These are phyloP conservation scores for Alternaria ventricosa DNA, from an alignment of 2,329 filamentous ascomycete genomes.

Conservation along the genomic window DNA sequence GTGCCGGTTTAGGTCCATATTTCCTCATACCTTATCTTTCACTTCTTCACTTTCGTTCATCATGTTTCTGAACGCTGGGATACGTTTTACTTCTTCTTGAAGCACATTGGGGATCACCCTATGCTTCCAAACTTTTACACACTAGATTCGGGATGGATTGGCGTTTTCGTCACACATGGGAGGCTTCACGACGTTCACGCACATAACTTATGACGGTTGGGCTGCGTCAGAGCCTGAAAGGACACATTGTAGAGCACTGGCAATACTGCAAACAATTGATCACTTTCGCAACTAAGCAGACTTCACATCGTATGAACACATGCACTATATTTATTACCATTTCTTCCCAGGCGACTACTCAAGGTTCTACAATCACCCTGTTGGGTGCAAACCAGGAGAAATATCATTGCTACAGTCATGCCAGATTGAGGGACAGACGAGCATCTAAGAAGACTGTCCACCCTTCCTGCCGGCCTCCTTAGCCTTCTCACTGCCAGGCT, in stretches of 20 bases:
- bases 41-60: constrained; percentile 17
- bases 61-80: constrained; percentile 14
- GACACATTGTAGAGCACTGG: background rate
- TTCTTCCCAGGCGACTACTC: background rate
- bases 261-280: background rate
- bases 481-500: constrained; percentile 60
- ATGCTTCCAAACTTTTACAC: background rate
- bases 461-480: constrained; percentile 63
- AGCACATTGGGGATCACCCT: background rate
- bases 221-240: background rate
- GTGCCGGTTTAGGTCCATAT: background rate
- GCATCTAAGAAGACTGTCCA: constrained; percentile 37
- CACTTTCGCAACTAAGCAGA: background rate
- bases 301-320: background rate
- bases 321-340: background rate
- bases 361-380: background rate
- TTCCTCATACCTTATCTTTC: constrained; percentile 8
- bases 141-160: background rate
- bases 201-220: constrained; percentile 2
- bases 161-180: background rate
- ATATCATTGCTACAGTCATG: background rate
- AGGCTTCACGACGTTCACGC: background rate
- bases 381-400: background rate
- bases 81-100: background rate
- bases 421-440: background rate